Base-by-base conservation (phyloP, 2,329 filamentous ascomycete species). In the Cercospora brassicicola region DNA sequence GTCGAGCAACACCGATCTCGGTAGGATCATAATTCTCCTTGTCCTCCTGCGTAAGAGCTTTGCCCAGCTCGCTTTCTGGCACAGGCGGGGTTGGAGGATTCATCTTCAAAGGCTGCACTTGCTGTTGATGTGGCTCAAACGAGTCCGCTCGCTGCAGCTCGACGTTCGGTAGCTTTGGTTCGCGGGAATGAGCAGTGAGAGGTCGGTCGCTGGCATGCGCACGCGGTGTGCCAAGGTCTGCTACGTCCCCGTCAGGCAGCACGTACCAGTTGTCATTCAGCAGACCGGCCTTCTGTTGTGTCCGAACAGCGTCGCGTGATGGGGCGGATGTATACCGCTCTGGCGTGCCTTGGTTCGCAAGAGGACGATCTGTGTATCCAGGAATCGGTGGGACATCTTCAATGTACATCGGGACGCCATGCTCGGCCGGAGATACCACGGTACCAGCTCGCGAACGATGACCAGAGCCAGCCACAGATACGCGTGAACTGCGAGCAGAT, bases 251-350 rank as follows among this genome's bases (percentile, higher is more conserved):
- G 13, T 76, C 74, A 33, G 76, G 76, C 10, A 77, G 56, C 7
- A 83, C 79, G 63, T 82, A 82, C 83, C 83, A 85, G 64, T 84
- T 84, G 71, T 84, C 81, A 48, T 78, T 79, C 31, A 82, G 78
- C 15, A 84, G 70, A 15, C 69, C 74, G 57, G 80, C 76, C 55
- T 73, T 80, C 73, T 77, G 72, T 66, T 75, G 72, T 9, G 68
- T 62, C 51, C 73, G 66, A 73, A 64, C 69, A 3, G 66, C 42
- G 23, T 67, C 66, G 30, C 65, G 67, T 2, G 73, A 67, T 18
- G 73, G 66, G 11, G 74, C 69, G 23, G 70, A 45, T 7, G 63
- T 53, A 30, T 69, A 65, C 11, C 59, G 70, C 55, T 73, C 67
- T 13, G 68, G 62, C 8, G 26, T 69, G 28, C 65, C 67, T 2